Conservation (phyloP, 1,284 basidiomycete species). For the Pholiota adiposa region DNA sequence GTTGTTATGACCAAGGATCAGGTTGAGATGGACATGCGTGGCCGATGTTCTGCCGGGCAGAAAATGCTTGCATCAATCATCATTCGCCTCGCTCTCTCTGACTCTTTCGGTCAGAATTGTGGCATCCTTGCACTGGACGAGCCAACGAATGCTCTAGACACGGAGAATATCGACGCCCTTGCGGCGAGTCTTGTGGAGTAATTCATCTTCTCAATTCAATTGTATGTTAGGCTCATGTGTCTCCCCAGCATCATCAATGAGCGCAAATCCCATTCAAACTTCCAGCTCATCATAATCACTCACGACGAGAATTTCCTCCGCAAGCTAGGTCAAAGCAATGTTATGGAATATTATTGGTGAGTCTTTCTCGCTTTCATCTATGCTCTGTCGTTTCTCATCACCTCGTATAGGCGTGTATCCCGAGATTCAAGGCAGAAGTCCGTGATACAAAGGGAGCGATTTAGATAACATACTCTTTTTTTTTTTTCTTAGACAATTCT, state of each 20-base stretch:
- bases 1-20: constrained; percentile 99
- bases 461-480: constrained; percentile 44
- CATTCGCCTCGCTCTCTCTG: constrained; percentile 96
- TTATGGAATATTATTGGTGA: constrained; percentile 93
- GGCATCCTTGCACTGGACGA: constrained; percentile 98
- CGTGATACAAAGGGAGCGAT: constrained; percentile 68
- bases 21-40: constrained; percentile 99
- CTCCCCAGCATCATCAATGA: constrained; percentile 86
- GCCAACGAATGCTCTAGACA: constrained; percentile 96
- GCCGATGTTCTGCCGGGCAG: constrained; percentile 97
- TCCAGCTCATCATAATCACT: constrained; percentile 97
- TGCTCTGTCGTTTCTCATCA: constrained; percentile 9
- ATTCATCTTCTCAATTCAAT: constrained; percentile 35
- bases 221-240: constrained; percentile 3
- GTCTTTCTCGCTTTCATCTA: constrained; percentile 26
- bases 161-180: constrained; percentile 95
- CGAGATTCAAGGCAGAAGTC: constrained; percentile 73
- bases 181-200: constrained; percentile 92
- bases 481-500: constrained; percentile 12
- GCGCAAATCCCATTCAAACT: constrained; percentile 86
- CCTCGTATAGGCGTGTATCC: constrained; percentile 44
- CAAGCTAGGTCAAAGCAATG: constrained; percentile 83
- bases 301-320: constrained; percentile 92
- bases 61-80: constrained; percentile 99
- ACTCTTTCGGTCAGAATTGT: constrained; percentile 97